Base-by-base conservation (phyloP, 2,329 filamentous ascomycete species). In the Monosporascus sp. region DNA sequence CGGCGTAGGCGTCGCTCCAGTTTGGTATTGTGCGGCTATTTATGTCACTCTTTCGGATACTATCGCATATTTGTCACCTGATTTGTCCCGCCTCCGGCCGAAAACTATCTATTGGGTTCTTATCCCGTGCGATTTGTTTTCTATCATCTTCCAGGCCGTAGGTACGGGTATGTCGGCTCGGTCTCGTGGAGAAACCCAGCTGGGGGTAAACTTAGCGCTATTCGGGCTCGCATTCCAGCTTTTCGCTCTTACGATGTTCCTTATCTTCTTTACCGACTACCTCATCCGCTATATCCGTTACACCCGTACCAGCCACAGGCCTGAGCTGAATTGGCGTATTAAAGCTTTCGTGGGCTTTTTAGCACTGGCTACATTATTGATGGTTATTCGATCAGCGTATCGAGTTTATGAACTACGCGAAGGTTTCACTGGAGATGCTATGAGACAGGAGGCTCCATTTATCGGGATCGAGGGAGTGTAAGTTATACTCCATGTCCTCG, bases 11-110 rank as follows among this genome's bases (percentile, higher is more conserved):
- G 77, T 78, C 45, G 76, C 71, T 0, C 78, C 78, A 9, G 79
- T 81, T 51, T 84, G 81, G 66, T 76, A 79, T 61, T 76, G 81
- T 27, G 85, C 85, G 0, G 82, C 82, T 54, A 83, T 88, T 63
- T 88, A 88, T 65, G 78, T 88, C 52, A 85, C 81, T 58, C 71
- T 64, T 19, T 47, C 52, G n/a, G 44, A 53, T 38, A 71, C 57
- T 66, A 49, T 72, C 74, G 58, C 73, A 66, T 41, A 57, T 37
- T 49, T 63, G 59, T 70, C 67, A 16, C 52, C 52, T 2, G 55
- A 57, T 4, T 51, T 64, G 1, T 52, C 64, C n/a, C 59, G 65
- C 7, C 54, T 68, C 35, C 55, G 50, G 17, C 65, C 65, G 19
- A 59, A 57, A 3, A 58, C 67, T 3, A 63, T 63, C 50, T 67